Conservation (phyloP, 495 filamentous ascomycete genomes). For the Pyrenopolyporus hunteri region DNA sequence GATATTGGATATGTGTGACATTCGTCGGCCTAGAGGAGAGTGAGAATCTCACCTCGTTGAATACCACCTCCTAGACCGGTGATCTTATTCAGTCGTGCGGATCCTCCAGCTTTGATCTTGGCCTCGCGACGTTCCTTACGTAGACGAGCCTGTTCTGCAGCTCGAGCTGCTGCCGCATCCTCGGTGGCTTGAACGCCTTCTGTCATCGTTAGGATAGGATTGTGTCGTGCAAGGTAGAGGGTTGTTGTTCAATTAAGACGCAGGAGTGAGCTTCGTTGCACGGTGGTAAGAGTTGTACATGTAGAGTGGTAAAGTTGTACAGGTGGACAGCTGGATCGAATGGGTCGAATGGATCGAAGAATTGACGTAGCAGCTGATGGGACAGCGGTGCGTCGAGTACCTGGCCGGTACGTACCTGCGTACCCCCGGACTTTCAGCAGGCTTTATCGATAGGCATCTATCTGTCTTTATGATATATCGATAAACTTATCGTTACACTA, state of each 20-base stretch:
- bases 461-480: too few species aligned
- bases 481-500: conserved; percentile 25
- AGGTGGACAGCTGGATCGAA: conserved; percentile 27
- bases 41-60: conserved; percentile 48
- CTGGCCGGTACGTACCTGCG: conserved; percentile 1
- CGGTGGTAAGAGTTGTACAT: background rate
- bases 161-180: conserved; percentile 63
- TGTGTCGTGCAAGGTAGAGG: background rate
- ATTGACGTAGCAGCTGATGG: conserved; percentile 29
- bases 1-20: background rate
- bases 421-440: conserved; percentile 1
- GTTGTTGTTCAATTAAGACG: conserved; percentile 11
- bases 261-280: conserved; percentile 14
- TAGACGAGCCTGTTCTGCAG: conserved; percentile 76
- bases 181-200: conserved; percentile 38
- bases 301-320: background rate
- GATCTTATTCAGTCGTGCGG: conserved; percentile 82
- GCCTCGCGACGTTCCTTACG: conserved; percentile 90
- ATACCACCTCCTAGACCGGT: conserved; percentile 74
- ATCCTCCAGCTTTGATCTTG: conserved; percentile 84
- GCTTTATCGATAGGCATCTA: too few species aligned
- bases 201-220: conserved; percentile 25
- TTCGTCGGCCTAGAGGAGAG: too few species aligned
- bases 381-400: background rate
- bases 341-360: conserved; percentile 26